Conservation (phyloP, 192 early-diverging fungal genomes). For the Backusella australiensis region DNA sequence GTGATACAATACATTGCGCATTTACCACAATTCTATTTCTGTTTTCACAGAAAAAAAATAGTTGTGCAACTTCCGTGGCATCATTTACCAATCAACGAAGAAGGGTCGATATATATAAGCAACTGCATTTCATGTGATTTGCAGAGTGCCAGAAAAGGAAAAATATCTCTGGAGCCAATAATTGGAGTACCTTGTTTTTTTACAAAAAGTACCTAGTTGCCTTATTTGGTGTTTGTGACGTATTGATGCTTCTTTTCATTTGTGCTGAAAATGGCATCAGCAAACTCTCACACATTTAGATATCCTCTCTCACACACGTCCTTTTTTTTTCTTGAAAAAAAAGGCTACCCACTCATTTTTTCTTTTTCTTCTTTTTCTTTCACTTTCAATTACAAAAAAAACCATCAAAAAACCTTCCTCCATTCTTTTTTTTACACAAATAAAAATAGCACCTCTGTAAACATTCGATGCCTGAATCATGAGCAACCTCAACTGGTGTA, state of each 20-base stretch:
- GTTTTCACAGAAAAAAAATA: not conserved
- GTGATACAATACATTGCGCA: not conserved
- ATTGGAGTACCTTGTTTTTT: not conserved
- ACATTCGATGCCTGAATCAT: slow-evolving; percentile 12
- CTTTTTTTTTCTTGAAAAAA: not conserved
- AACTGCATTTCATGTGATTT: slow-evolving; percentile 5
- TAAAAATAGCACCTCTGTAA: not conserved
- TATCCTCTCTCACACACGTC: not conserved
- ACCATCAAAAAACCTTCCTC: not conserved
- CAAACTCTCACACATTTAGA: not conserved
- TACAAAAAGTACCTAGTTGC: not conserved
- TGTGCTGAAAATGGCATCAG: not conserved
- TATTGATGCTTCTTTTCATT: not conserved
- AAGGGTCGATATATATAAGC: not conserved
- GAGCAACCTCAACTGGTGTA: slow-evolving; percentile 36
- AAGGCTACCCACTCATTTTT: not conserved
- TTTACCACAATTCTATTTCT: not conserved
- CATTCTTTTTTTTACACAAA: not conserved
- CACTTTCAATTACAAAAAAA: not conserved
- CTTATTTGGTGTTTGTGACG: not conserved
- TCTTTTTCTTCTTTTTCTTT: not conserved
- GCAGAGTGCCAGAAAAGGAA: not conserved
- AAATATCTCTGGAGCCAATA: not conserved
- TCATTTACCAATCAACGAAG: not conserved
- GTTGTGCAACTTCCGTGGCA: not conserved